Base-by-base conservation (phyloP, 1,284 basidiomycete genomes). In the Ganoderma boninense region DNA sequence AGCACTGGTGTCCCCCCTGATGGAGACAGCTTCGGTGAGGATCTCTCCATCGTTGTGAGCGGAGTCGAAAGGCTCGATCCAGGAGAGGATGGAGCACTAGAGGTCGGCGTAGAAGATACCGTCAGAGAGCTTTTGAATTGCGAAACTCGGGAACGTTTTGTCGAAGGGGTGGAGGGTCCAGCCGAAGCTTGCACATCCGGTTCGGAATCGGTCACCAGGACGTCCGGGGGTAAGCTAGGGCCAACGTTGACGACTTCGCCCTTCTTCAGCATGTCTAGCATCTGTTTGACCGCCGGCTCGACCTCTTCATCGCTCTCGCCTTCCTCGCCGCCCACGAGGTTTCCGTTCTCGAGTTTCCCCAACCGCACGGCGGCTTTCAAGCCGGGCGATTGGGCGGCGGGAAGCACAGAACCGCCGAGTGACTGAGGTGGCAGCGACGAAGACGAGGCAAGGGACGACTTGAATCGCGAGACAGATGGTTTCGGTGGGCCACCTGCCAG, bases 161-260 rank as follows among this genome's bases (percentile, higher is more conserved):
- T 69, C 44, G 68, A 26, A 40, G 66, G 62, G 56, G 68, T 23
- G 20, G 60, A 42, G n/a, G 69, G 20, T 18, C 42, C 23, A 23
- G 61, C 54, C 52, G 52, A 40, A 44, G 43, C 23, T 23, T 52
- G 49, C 20, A 23, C 1, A 8, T 6, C 60, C 6, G 60, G 40
- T n/a, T 16, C n/a, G 40, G 60, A 14, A 43, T 29, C 60, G 23
- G 38, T 23, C 29, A 13, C 40, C 18, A n/a, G 18, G 20, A 32
- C 29, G 35, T 59, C 68, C 7, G 76, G 20, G 8, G 62, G 52
- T 1, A 74, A 57, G 38, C 62, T 66, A 14, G 75, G 77, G 13
- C 90, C 90, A 13, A 85, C 77, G 74, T 93, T 92, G 56, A 87
- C 86, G 11, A 91, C 80, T 63, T 88, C 84, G 38, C 90, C 90